Evolutionary conservation across 2,329 filamentous ascomycete genomes (phyloP).

Genomic region (Nothophoma quercina): DNA sequence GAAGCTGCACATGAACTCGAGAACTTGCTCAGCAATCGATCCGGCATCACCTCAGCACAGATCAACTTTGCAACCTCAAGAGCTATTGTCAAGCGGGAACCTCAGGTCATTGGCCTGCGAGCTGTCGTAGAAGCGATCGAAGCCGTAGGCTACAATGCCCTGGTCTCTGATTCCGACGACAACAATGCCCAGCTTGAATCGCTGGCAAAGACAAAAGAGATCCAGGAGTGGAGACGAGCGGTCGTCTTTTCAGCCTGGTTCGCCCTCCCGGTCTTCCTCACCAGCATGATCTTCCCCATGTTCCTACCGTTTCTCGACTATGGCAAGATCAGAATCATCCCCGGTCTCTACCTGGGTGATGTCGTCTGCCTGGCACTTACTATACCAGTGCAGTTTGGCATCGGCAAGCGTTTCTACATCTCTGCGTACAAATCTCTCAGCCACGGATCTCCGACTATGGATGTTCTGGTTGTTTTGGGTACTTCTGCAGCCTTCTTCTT

Average conservation of each 20-base stretch:
- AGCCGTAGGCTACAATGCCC: constrained; percentile 82
- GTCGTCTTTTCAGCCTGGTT: constrained; percentile 82
- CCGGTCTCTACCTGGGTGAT: constrained; percentile 88
- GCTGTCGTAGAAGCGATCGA: constrained; percentile 84
- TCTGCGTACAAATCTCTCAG: constrained; percentile 93
- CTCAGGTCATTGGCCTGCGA: constrained; percentile 77
- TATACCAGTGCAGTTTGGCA: constrained; percentile 93
- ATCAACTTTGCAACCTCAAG: constrained; percentile 78
- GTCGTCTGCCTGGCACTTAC: constrained; percentile 83
- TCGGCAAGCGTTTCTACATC: constrained; percentile 91
- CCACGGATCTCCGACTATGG: constrained; percentile 95
- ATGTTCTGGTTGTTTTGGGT: constrained; percentile 91
- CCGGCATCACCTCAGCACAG: constrained; percentile 77
- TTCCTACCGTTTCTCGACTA: constrained; percentile 77
- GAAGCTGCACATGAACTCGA: constrained; percentile 76
- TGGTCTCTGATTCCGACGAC: constrained; percentile 90
- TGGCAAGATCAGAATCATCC: constrained; percentile 70
- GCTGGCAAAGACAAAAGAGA: constrained; percentile 93
- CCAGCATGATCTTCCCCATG: constrained; percentile 96
- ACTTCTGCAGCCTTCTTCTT: constrained; percentile 98
- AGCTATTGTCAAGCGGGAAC: constrained; percentile 75
- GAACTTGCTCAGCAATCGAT: constrained; percentile 66
- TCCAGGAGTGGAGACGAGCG: constrained; percentile 87
- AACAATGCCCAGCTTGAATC: constrained; percentile 97
- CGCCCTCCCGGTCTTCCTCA: constrained; percentile 87